These are phyloP conservation scores for Lathyrus oleraceus DNA, from an alignment of 306 rosid species.

Conservation along the genomic window DNA sequence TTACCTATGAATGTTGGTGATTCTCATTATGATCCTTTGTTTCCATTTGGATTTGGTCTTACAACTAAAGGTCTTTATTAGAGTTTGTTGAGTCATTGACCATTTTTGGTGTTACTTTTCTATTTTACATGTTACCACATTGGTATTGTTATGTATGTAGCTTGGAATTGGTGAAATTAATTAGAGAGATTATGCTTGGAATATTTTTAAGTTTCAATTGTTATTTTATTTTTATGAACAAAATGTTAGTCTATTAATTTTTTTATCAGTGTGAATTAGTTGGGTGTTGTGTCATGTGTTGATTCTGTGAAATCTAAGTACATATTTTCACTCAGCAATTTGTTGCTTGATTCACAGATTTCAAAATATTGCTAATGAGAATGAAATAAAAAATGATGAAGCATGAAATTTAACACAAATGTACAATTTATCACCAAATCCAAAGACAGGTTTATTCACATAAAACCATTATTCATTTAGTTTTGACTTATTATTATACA, in stretches of 20 bases:
- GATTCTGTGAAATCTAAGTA: neutral
- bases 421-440: neutral
- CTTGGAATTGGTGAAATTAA: neutral
- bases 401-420: neutral
- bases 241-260: too few species aligned
- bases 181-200: neutral
- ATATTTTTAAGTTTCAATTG: neutral
- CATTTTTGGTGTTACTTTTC: neutral
- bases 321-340: neutral
- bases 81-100: neutral
- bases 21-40: slow-evolving; percentile 43
- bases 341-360: neutral
- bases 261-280: too few species aligned
- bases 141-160: neutral
- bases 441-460: neutral
- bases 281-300: too few species aligned
- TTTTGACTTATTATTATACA: neutral
- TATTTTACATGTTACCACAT: neutral
- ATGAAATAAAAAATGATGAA: slow-evolving; percentile 12
- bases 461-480: neutral
- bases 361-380: neutral
- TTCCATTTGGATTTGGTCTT: slow-evolving; percentile 52
- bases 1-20: slow-evolving; percentile 48
- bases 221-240: too few species aligned
- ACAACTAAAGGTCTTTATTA: slow-evolving; percentile 21